Percentiles rank a stretch among this genome's conserved stretches.
phyloP scores from a whole-genome alignment of 768 basidiomycete species.

The Mycena leptocephala region DNA sequence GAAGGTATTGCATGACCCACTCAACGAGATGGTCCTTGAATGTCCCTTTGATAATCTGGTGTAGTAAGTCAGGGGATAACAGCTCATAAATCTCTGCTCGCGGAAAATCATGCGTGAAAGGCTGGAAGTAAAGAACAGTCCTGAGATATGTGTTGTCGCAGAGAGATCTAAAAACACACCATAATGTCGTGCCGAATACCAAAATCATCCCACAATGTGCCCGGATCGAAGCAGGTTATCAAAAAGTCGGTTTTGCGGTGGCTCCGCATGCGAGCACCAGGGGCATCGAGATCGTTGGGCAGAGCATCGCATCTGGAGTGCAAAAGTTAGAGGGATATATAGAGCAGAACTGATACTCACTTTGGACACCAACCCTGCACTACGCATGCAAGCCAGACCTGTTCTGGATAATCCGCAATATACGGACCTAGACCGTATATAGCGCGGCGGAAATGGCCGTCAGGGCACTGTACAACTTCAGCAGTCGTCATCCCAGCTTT shows the following conservation, averaged over 20 bases:
- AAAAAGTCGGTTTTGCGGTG: constrained; percentile 16
- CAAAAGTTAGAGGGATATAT: too few species aligned
- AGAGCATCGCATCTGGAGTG: not conserved
- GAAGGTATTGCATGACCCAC: constrained; percentile 45
- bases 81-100: constrained; percentile 23
- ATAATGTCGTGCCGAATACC: constrained; percentile 33
- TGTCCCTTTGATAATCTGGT: constrained; percentile 42
- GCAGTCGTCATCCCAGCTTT: constrained; percentile 38
- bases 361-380: constrained; percentile 13
- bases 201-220: constrained; percentile 36
- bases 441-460: constrained; percentile 34
- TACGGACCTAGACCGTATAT: constrained; percentile 30
- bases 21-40: constrained; percentile 43
- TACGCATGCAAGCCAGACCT: constrained; percentile 10
- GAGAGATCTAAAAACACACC: too few species aligned
- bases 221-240: constrained; percentile 20
- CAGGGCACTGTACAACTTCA: constrained; percentile 34
- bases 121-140: constrained; percentile 17
- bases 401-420: not conserved
- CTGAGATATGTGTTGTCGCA: too few species aligned
- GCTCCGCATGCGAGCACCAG: not conserved
- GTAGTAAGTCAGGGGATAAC: constrained; percentile 7
- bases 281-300: constrained; percentile 17
- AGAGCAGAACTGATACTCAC: not conserved
- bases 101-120: constrained; percentile 41